Evolutionary conservation across 345 rosid genomes (phyloP).

Genomic region (Litchi chinensis): DNA sequence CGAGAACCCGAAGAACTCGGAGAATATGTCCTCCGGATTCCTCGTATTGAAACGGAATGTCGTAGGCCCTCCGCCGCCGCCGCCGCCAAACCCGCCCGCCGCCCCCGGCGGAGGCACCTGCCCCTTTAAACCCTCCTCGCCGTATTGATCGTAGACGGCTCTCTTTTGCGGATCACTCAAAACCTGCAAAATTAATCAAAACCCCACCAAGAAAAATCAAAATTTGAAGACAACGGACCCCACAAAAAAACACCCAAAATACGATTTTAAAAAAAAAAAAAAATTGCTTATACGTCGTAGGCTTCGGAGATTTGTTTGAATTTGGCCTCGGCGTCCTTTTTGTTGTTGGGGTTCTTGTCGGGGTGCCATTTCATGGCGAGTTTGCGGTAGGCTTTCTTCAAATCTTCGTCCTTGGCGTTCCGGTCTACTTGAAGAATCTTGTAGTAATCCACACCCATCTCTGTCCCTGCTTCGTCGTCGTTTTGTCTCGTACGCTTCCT

Average conservation of each 20-base stretch:
- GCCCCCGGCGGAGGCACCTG: constrained; percentile 80
- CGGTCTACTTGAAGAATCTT: constrained; percentile 77
- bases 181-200: constrained; percentile 41
- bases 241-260: too few relatives aligned
- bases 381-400: constrained; percentile 86
- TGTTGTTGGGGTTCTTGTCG: constrained; percentile 81
- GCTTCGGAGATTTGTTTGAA: constrained; percentile 97
- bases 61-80: constrained; percentile 43
- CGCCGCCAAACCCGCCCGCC: constrained; percentile 51
- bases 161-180: constrained; percentile 82
- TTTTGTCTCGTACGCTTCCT: constrained; percentile 8
- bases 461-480: not conserved
- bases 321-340: constrained; percentile 87
- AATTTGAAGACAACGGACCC: not conserved
- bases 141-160: constrained; percentile 84
- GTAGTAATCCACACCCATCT: constrained; percentile 84
- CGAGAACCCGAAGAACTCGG: constrained; percentile 78
- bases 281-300: constrained; percentile 56
- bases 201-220: not conserved
- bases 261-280: too few relatives aligned
- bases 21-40: constrained; percentile 81
- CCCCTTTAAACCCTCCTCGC: constrained; percentile 81
- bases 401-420: constrained; percentile 71
- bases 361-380: constrained; percentile 98
- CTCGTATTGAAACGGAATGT: constrained; percentile 72